Evolutionary conservation across 768 basidiomycete genomes (phyloP), one percentile per base, ranked within the genome.

Genomic region (Agaricus blazei): DNA sequence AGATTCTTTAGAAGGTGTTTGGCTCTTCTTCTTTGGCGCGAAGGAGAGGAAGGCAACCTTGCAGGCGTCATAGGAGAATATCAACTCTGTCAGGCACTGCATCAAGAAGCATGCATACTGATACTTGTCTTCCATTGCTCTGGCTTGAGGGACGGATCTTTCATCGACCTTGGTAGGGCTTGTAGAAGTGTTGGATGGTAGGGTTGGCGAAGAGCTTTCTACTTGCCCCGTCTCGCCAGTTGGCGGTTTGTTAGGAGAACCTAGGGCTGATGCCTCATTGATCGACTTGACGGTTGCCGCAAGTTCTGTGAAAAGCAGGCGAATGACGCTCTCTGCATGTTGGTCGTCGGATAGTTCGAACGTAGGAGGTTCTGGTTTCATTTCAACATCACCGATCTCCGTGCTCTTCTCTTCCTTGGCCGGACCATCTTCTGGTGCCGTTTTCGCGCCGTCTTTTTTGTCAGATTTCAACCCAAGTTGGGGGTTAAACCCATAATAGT

Each of bases 51-150:
- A 93, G 4, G 88, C 85, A 26, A 85, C 66, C 69, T 98, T 99
- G 82, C 93, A 95, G 5, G 84, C 69, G 61, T 93, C 88, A 63
- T 98, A 99, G 11, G 93, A 98, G 58, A 96, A 92, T 11, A 97
- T 71, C 9, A 98, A 74, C 70, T 99, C 97, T 2, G 93, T 91
- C 45, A 98, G 75, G 60, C 85, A 88, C 66, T 94, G 90, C 88
- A 95, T 92, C 59, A 93, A 71, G 78, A 95, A 93, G 64, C 86
- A 89, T 14, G 80, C 75, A 63, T 89, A 90, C 54, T 78, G 69
- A 71, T 75, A 70, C 29, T 70, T 73, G 58, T 76, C 75, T 14
- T 48, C 59, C 0, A 40, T 48, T 26, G 27, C 50, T 4, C 41
- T 23, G 5, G 45, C 51, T 19, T 58, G 11, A 27, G 58, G 8